A percentile compares a stretch with the other conserved stretches of the same genome.
Conservation (phyloP, 139 green algal genomes). For the Zygnema circumcarinatum region DNA sequence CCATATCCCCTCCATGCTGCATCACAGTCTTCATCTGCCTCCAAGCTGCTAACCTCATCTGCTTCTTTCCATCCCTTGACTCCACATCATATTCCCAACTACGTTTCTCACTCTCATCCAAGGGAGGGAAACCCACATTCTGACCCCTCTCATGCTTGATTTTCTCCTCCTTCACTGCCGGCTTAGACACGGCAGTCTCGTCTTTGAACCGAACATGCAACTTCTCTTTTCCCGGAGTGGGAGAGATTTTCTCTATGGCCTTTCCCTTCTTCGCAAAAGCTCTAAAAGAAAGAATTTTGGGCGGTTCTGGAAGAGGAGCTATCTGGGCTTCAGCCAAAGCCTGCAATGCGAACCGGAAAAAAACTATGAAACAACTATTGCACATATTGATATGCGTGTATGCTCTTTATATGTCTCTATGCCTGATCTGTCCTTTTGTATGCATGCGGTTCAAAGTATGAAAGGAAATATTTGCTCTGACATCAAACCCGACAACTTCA, state of each 20-base stretch:
- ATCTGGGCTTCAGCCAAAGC: not conserved
- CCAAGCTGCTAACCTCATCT: not conserved
- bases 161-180: not conserved
- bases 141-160: not conserved
- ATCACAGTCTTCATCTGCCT: not conserved
- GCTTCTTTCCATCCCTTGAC: not conserved
- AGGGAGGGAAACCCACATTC: not conserved
- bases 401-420: too few relatives aligned
- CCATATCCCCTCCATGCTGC: not conserved
- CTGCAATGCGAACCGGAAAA: too few relatives aligned
- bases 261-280: not conserved
- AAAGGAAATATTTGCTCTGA: too few relatives aligned
- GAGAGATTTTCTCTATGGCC: not conserved
- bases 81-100: not conserved
- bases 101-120: not conserved
- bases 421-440: too few relatives aligned
- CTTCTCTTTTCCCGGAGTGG: not conserved
- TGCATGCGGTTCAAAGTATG: too few relatives aligned
- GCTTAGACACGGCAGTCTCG: not conserved
- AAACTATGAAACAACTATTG: too few relatives aligned
- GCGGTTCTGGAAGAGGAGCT: not conserved
- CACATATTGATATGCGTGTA: too few relatives aligned
- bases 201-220: not conserved
- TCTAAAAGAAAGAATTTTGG: not conserved
- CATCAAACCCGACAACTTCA: too few relatives aligned